A percentile compares a stretch with the other conserved stretches of the same genome.
Evolutionary conservation across 1,139 yeast species (phyloP).

Genomic region (Suhomyces yuchorum): DNA sequence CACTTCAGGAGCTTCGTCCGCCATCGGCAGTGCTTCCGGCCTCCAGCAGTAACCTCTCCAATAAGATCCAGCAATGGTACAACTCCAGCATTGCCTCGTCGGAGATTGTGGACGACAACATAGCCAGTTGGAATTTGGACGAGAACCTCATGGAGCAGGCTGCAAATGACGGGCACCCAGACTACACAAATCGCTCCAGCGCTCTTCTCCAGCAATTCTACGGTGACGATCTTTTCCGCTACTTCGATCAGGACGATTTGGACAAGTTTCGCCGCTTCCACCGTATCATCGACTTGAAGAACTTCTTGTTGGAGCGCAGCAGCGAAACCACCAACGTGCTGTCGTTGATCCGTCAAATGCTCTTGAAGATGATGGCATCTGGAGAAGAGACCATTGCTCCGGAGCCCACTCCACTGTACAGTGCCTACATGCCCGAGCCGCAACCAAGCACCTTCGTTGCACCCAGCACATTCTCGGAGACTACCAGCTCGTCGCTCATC

Average conservation of each 20-base stretch:
- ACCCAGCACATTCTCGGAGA: constrained; percentile 19
- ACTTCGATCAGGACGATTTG: constrained; percentile 29
- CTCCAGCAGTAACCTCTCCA: constrained; percentile 18
- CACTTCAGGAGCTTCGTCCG: background rate
- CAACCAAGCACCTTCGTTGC: constrained; percentile 8
- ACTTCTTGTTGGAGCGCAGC: constrained; percentile 19
- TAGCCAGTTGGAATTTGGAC: constrained; percentile 51
- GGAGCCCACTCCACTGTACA: constrained; percentile 1
- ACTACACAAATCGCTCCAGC: background rate
- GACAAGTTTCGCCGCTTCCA: constrained; percentile 32
- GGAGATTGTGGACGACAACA: constrained; percentile 39
- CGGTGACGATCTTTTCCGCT: constrained; percentile 38
- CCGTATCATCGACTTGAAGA: constrained; percentile 23
- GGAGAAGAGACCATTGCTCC: background rate
- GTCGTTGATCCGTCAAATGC: constrained; percentile 10
- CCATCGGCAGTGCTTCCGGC: background rate
- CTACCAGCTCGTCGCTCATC: constrained; percentile 26
- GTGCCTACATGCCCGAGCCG: constrained; percentile 2
- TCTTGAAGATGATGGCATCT: constrained; percentile 6
- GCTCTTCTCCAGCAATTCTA: constrained; percentile 28
- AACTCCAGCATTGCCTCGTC: constrained; percentile 15
- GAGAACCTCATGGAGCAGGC: constrained; percentile 28
- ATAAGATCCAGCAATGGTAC: constrained; percentile 31
- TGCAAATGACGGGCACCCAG: background rate
- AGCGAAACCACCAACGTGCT: constrained; percentile 3